phyloP scores from a whole-genome alignment of 768 basidiomycete species.

The Rhodotorula toruloides region DNA sequence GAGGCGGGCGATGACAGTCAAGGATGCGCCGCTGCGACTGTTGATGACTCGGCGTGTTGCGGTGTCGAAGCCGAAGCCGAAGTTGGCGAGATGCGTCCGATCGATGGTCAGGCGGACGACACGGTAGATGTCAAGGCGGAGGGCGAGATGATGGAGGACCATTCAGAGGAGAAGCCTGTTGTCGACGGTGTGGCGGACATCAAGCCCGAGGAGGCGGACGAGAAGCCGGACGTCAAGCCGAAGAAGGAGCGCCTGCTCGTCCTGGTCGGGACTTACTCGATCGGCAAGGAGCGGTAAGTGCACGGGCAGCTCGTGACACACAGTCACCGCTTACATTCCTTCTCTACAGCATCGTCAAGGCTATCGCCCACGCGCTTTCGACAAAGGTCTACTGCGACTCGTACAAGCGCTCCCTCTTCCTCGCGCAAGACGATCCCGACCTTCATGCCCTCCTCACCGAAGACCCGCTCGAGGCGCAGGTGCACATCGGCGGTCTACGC shows the following conservation, averaged over 20 bases:
- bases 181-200: not conserved
- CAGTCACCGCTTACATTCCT: not conserved
- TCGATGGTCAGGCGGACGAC: not conserved
- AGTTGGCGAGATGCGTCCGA: not conserved
- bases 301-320: too few relatives aligned
- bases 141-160: not conserved
- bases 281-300: conserved; percentile 77
- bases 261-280: conserved; percentile 70
- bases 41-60: not conserved
- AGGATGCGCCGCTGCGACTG: not conserved
- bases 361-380: conserved; percentile 72
- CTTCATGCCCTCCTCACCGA: conserved; percentile 69
- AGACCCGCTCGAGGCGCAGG: conserved; percentile 67
- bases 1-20: too few relatives aligned
- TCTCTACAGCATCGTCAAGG: conserved; percentile 48
- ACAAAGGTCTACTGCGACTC: conserved; percentile 84
- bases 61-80: not conserved
- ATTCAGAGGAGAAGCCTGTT: not conserved
- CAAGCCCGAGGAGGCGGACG: conserved; percentile 13
- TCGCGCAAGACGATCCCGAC: conserved; percentile 77
- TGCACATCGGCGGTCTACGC: conserved; percentile 76
- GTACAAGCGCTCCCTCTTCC: conserved; percentile 73
- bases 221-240: conserved; percentile 37
- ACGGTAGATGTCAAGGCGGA: not conserved
- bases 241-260: conserved; percentile 37